These are phyloP conservation scores for Plasmopara viticola DNA, from an alignment of 352 stramenopile genomes.

Conservation along the genomic window DNA sequence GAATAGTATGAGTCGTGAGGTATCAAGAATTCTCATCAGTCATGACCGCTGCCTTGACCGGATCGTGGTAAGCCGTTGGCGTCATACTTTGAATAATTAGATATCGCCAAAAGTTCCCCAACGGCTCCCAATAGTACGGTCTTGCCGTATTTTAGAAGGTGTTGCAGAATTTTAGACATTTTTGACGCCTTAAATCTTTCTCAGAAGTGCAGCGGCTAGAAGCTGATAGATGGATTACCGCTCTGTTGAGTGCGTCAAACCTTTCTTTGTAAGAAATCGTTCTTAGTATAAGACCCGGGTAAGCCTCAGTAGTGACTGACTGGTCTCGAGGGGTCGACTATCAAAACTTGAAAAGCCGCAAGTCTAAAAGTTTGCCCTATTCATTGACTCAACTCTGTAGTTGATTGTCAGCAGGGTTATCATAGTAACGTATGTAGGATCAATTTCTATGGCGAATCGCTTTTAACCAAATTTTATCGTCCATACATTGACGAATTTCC, in stretches of 20 bases:
- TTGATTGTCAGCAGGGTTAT: not conserved
- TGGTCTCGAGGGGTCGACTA: not conserved
- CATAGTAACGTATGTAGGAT: not conserved
- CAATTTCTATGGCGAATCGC: not conserved
- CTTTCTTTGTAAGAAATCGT: not conserved
- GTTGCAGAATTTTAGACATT: not conserved
- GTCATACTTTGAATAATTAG: conserved; percentile 6
- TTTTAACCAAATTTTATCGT: not conserved
- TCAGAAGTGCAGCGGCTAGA: not conserved
- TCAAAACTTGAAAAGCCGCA: not conserved
- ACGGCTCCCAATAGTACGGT: not conserved
- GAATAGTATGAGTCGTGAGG: conserved; percentile 5
- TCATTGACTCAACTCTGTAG: not conserved
- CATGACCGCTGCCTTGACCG: conserved; percentile 2
- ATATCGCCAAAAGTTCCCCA: not conserved
- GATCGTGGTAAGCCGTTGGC: conserved; percentile 6
- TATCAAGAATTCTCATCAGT: conserved; percentile 1
- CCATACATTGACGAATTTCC: not conserved
- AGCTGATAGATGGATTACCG: not conserved
- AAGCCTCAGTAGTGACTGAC: not conserved
- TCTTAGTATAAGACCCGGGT: not conserved
- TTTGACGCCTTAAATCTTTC: not conserved
- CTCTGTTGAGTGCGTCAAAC: not conserved
- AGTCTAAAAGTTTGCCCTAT: not conserved
- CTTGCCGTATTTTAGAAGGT: not conserved